Evolutionary conservation across 1,284 basidiomycete species (phyloP), one percentile per base, ranked within the genome.

Genomic region (Termitomyces sp.): DNA sequence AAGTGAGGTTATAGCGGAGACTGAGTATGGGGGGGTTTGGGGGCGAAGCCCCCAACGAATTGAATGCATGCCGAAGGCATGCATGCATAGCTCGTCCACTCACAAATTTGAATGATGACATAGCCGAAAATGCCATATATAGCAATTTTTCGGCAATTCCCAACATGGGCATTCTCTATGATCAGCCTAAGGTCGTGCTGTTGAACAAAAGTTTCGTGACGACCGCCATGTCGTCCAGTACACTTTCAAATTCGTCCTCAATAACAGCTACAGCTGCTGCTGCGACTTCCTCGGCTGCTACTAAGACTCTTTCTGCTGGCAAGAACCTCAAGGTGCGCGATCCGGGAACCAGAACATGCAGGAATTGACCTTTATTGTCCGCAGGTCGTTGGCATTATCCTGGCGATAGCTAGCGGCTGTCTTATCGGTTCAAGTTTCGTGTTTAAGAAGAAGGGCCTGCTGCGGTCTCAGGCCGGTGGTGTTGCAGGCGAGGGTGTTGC

Each of bases 351-450:
- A 31, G n/a, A 31, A n/a, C 10, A 34, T 19, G 38, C 21, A 1
- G 3, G 40, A 38, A 30, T 55, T 53, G 46, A 5, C 56, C 42
- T 49, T 58, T 45, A 53, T 55, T 46, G 26, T 59, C 40, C 18
- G 11, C 30, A 57, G 86, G 60, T 88, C 64, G 79, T 89, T 58
- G 86, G 87, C 19, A 81, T 97, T 56, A 74, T 89, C 51, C 81
- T 98, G 37, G 94, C 95, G 18, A 74, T 98, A 46, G 70, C 73
- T 16, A 91, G 86, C 63, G 96, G 96, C 19, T 40, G 95, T 21
- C 84, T 99, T 60, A 98, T 98, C 61, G 96, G 96, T 5, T 79
- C 86, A n/a, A 89, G 87, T 62, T 95, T 93, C 70, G 91, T 93
- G 14, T 83, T 99, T 77, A 99, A 99, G 82, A 99, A 98, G 80